Evolutionary conservation across 345 rosid genomes (phyloP).

Genomic region (Gossypium ekmanianum): DNA sequence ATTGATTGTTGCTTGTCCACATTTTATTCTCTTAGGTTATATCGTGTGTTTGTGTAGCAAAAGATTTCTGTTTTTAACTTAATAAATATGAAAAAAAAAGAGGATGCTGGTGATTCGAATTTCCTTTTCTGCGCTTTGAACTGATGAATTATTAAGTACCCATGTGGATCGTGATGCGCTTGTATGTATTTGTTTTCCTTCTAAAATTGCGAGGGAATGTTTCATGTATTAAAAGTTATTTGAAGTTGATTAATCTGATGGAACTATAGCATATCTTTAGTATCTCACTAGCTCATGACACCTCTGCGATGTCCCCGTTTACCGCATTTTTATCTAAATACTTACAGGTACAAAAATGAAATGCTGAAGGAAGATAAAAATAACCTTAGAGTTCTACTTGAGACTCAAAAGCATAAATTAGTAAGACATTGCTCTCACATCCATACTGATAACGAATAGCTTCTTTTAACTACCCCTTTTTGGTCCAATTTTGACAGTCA

Average conservation of each 20-base stretch:
- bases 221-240: neutral
- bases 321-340: neutral
- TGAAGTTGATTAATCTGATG: neutral
- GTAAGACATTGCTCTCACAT: conserved; percentile 40
- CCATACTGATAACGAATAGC: neutral
- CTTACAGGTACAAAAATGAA: conserved; percentile 81
- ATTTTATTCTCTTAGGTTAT: neutral
- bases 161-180: neutral
- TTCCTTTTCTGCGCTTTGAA: neutral
- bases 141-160: neutral
- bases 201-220: neutral
- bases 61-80: neutral
- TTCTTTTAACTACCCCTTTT: neutral
- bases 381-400: conserved; percentile 54
- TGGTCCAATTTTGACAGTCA: neutral
- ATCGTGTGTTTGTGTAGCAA: neutral
- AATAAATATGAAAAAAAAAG: neutral
- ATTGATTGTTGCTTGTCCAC: conserved; percentile 8
- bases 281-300: neutral
- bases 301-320: neutral
- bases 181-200: neutral
- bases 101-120: neutral
- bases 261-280: neutral
- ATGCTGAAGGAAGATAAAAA: conserved; percentile 77
- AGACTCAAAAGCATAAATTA: conserved; percentile 64